Base-by-base conservation (phyloP, 208 protist genomes). In the Leishmania gerbilli region DNA sequence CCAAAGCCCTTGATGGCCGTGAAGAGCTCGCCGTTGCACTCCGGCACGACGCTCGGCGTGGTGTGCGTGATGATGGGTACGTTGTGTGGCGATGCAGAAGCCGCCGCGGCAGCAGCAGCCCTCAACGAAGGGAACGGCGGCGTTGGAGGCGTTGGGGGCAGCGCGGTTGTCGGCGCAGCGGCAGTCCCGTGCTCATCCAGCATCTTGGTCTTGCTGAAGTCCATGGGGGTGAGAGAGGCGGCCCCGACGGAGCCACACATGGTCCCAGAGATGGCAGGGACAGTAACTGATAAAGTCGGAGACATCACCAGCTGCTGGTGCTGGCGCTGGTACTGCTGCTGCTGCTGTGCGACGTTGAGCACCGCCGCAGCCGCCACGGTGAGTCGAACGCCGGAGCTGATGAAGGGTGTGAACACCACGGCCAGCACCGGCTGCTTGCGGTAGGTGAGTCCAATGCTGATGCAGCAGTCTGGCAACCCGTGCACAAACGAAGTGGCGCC, bases 401-500 rank as follows among this genome's bases (percentile, higher is more conserved):
- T 68, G 71, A 93, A 93, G 0, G 93, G 93, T 27, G 84, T 90
- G 58, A 91, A 93, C n/a, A 95, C 84, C 37, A 96, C 92, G 0
- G 88, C 92, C 34, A 97, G 77, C 24, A 95, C 84, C 21, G 92
- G 81, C 68, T 85, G 47, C 77, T 85, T 88, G 19, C 86, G 79
- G 58, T 89, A 83, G 0, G 89, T 83, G 34, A 97, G 86, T 4
- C 89, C 92, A 56, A 97, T 95, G 78, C 87, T 92, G 64, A 95
- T 82, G 84, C 90, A 95, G 84, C 92, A 95, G 82, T 97, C 93
- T 11, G 86, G 89, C 49, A 88, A 51, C 24, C 91, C 88, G 77
- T 97, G 93, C 9, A 92, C 80, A 84, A 97, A 97, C 2, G 86
- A 91, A 82, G 91, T 90, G 56, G 93, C 93, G 37, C 93, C 92